Conservation (phyloP, 768 basidiomycete genomes). For the Coprinopsis sp. region DNA sequence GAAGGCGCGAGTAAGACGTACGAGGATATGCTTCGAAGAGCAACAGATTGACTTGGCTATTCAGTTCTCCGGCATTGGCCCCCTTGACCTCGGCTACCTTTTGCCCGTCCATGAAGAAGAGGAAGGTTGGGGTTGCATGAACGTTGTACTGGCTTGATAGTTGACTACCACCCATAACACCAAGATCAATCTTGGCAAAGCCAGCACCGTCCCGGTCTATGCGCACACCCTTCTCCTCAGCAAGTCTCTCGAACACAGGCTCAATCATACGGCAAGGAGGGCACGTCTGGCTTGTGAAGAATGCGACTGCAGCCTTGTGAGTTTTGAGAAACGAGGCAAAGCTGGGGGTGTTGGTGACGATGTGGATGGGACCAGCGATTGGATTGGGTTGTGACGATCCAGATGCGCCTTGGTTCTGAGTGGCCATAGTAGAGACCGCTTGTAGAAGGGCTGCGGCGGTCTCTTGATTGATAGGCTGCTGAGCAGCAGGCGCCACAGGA, state of each 20-base stretch:
- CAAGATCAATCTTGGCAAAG: slow-evolving; percentile 84
- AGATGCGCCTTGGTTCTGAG: slow-evolving; percentile 18
- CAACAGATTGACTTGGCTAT: slow-evolving; percentile 69
- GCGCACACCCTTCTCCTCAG: slow-evolving; percentile 52
- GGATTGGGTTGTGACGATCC: slow-evolving; percentile 30
- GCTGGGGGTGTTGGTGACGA: slow-evolving; percentile 69
- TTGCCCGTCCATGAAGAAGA: slow-evolving; percentile 76
- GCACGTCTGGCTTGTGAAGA: slow-evolving; percentile 77
- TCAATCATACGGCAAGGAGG: slow-evolving; percentile 81
- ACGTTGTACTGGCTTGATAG: slow-evolving; percentile 65
- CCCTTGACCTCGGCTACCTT: slow-evolving; percentile 78
- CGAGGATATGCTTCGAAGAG: slow-evolving; percentile 77
- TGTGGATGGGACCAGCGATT: slow-evolving; percentile 59
- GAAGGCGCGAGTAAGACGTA: slow-evolving; percentile 22
- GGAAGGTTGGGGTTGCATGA: slow-evolving; percentile 80
- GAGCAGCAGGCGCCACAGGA: slow-evolving; percentile 27
- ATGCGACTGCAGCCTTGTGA: slow-evolving; percentile 70
- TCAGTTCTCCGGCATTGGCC: slow-evolving; percentile 62
- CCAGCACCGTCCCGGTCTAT: slow-evolving; percentile 47
- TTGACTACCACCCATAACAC: slow-evolving; percentile 55
- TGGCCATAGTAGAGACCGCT: slow-evolving; percentile 49
- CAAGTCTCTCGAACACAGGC: slow-evolving; percentile 76
- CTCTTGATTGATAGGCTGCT: slow-evolving; percentile 34
- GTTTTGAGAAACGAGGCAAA: slow-evolving; percentile 60
- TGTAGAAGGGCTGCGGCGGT: slow-evolving; percentile 53